Evolutionary conservation across 108 stramenopile genomes (phyloP).

Genomic region (Discostella stelligeroides): DNA sequence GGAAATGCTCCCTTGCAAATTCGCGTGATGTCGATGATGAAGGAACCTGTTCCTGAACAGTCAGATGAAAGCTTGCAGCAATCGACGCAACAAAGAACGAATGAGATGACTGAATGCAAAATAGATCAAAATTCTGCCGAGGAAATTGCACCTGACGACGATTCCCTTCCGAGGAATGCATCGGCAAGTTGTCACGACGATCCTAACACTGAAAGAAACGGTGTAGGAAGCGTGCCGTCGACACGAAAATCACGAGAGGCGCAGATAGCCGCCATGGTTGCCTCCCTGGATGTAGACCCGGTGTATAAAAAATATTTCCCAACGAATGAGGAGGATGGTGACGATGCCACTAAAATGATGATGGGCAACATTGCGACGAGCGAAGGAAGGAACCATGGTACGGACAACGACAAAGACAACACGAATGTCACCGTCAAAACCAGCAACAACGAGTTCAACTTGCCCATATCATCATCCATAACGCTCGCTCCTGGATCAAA

Average conservation of each 20-base stretch:
- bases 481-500: conserved; percentile 44
- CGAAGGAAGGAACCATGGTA: too few relatives aligned
- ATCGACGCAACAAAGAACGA: neutral
- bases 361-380: neutral
- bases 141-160: conserved; percentile 7
- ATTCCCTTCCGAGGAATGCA: conserved; percentile 4
- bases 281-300: conserved; percentile 70
- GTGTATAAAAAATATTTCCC: conserved; percentile 54
- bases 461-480: conserved; percentile 47
- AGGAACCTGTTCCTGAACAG: neutral
- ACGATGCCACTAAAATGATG: neutral
- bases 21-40: conserved; percentile 24
- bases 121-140: too few relatives aligned
- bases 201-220: neutral
- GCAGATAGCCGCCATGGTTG: conserved; percentile 86
- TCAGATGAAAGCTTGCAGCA: neutral
- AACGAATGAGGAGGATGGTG: conserved; percentile 24
- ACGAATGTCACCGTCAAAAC: conserved; percentile 19
- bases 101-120: neutral
- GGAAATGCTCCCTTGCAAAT: conserved; percentile 43
- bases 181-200: neutral
- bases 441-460: conserved; percentile 33
- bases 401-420: neutral
- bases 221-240: conserved; percentile 35
- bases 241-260: conserved; percentile 78